Base-by-base conservation (phyloP, 257 asterid species). In the Ligustrum vulgare region DNA sequence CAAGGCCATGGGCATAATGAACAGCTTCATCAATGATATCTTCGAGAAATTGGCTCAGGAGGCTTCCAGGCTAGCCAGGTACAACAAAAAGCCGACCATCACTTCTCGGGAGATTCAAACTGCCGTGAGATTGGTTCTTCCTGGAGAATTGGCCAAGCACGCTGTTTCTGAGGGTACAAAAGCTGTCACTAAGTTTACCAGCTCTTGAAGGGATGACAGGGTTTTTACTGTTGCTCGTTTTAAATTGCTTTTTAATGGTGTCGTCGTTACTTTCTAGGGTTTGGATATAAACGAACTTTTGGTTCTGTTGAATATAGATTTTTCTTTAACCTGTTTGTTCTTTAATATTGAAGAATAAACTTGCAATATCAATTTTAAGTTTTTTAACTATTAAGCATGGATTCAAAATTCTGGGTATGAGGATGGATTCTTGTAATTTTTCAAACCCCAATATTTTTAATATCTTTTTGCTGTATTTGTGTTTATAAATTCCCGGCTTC, bases 11-110 rank as follows among this genome's bases (percentile, higher is more conserved):
- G 64, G 64, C 6, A 56, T 56, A 7, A 56, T 56, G 64, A 56
- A 56, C 64, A 56, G 64, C 64, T 56, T 56, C 31, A 56, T 56
- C 31, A 56, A 56, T 22, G 64, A 56, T 20, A 56, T 56, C 31
- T 56, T 56, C 32, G 64, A 56, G 64, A 56, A 56, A 56, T 56
- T 56, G 64, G 64, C 64, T 56, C 64, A 56, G 64, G 64, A 56
- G 32, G 64, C 64, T 20, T 56, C 64, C 25, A 56, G 15, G 64
- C 32, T 56, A 0, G 64, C 64, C 12, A 56, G 64, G 64, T 56
- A 56, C 64, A 56, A 56, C 64, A 56, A 56, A 32, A 56, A 56
- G 31, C 64, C 64, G 12, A 56, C 64, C 5, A 56, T 56, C 32
- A 56, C 64, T 20, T 56, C 64, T 56, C 64, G 64, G 64, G 64